Evolutionary conservation across 2,329 filamentous ascomycete species (phyloP), one percentile per base, ranked within the genome.

Genomic region (Byssothecium circinans): DNA sequence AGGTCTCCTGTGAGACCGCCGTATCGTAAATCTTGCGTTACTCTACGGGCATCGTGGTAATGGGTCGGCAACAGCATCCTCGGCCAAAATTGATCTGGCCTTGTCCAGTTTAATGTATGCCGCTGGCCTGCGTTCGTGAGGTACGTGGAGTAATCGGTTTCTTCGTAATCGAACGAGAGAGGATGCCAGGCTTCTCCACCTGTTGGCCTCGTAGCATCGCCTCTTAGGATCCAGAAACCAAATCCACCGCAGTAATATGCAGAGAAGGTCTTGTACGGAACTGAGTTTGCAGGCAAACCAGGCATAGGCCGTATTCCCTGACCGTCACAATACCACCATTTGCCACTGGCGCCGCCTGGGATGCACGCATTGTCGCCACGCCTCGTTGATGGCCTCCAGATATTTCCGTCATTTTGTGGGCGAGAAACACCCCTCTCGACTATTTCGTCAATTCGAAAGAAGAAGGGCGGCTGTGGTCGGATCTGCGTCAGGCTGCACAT

Each of bases 1-100:
- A 72, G 42, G 2, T 72, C 67, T 4, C 69, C 68, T 11, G 37
- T 60, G 2, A 72, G 38, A 0, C 57, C 64, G 8, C 65, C 65
- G 18, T 55, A 56, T 8, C 19, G 1, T n/a, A 8, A 23, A n/a
- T 42, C 37, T 4, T 11, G 19, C 10, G 33, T 33, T 6, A 41
- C 27, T 8, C 11, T 19, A 25, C 10, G 14, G 18, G 22, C 14
- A 2, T 3, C 18, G 29, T 66, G 62, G 34, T 68, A 64, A 1
- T 55, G 60, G 19, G 61, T 48, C 0, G 66, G 65, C 2, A 69
- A 33, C 2, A 68, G 52, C 52, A 62, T 49, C 1, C 3, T 12
- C 3, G 49, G 29, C 64, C 64, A 65, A 1, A 1, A 3, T 22
- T 60, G 57, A 18, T 58, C 48, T 0, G 5, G 0, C 23, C 48